Percentiles rank a stretch among this genome's conserved stretches.
Conservation (phyloP, 2,329 filamentous ascomycete genomes). For the Ophidiomyces ophidiicola region DNA sequence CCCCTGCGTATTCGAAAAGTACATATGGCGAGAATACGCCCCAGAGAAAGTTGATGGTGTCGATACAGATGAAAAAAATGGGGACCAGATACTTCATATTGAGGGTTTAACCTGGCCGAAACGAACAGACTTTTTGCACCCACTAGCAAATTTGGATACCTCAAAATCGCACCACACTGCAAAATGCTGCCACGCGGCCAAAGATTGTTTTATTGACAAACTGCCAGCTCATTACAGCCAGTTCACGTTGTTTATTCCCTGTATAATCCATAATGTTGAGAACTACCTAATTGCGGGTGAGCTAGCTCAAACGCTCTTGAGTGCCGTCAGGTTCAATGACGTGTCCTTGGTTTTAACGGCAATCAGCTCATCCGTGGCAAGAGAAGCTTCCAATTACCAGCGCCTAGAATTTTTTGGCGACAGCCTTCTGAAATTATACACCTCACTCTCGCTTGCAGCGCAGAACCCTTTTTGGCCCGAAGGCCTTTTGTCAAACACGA, state of each 20-base stretch:
- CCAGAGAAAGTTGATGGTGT: slow-evolving; percentile 10
- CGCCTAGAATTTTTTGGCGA: slow-evolving; percentile 81
- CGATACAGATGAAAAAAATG: neutral
- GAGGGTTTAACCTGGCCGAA: slow-evolving; percentile 23
- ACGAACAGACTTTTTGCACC: slow-evolving; percentile 25
- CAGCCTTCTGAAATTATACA: slow-evolving; percentile 62
- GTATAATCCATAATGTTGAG: slow-evolving; percentile 58
- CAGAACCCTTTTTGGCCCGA: slow-evolving; percentile 58
- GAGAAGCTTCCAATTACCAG: slow-evolving; percentile 59
- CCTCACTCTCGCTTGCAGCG: slow-evolving; percentile 53
- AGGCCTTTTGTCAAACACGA: slow-evolving; percentile 56
- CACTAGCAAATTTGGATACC: slow-evolving; percentile 14
- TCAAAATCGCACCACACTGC: slow-evolving; percentile 17
- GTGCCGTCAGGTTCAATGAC: slow-evolving; percentile 42
- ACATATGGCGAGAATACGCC: slow-evolving; percentile 13
- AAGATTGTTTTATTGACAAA: slow-evolving; percentile 26
- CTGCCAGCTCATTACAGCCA: slow-evolving; percentile 37
- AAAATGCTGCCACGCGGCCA: slow-evolving; percentile 15
- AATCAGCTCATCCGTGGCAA: slow-evolving; percentile 53
- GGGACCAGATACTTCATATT: slow-evolving; percentile 17
- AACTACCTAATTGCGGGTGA: slow-evolving; percentile 50
- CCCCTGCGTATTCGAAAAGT: slow-evolving; percentile 16
- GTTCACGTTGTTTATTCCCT: slow-evolving; percentile 55
- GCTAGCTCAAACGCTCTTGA: slow-evolving; percentile 46
- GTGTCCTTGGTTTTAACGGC: slow-evolving; percentile 52